These are phyloP conservation scores for Yamadazyma diospyri DNA, from an alignment of 1,139 yeast species.

Conservation along the genomic window DNA sequence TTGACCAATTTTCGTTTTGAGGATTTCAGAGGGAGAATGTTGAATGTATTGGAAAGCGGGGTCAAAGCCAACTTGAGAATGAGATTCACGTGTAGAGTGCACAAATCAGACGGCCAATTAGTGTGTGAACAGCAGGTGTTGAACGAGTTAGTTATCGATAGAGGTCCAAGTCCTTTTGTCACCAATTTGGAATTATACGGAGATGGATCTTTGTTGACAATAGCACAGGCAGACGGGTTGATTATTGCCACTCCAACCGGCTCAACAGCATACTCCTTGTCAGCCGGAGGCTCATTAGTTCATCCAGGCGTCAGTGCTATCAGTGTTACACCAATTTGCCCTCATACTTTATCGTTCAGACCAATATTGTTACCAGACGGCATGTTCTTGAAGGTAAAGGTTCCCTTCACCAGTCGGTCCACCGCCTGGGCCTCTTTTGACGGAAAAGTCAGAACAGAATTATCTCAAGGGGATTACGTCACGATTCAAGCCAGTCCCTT, in stretches of 20 bases:
- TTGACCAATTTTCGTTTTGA: constrained; percentile 75
- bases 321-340: constrained; percentile 88
- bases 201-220: constrained; percentile 72
- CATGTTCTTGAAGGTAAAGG: constrained; percentile 71
- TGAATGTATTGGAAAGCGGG: constrained; percentile 59
- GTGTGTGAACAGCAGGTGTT: constrained; percentile 75
- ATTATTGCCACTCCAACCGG: constrained; percentile 92
- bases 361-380: constrained; percentile 87
- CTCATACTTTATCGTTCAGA: constrained; percentile 83
- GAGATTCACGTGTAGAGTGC: constrained; percentile 74
- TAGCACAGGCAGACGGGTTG: constrained; percentile 88
- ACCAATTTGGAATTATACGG: constrained; percentile 82
- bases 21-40: constrained; percentile 56
- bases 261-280: constrained; percentile 83
- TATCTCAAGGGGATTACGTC: constrained; percentile 71
- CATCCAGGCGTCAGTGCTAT: constrained; percentile 90
- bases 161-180: constrained; percentile 88
- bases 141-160: constrained; percentile 78
- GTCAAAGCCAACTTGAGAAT: constrained; percentile 76
- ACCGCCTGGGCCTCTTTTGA: constrained; percentile 93
- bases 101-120: constrained; percentile 52
- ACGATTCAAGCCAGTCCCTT: constrained; percentile 74
- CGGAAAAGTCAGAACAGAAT: constrained; percentile 73
- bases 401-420: constrained; percentile 63
- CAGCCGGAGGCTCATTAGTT: constrained; percentile 88